Evolutionary conservation across 495 filamentous ascomycete species (phyloP).

Genomic region (Cercophora samala): DNA sequence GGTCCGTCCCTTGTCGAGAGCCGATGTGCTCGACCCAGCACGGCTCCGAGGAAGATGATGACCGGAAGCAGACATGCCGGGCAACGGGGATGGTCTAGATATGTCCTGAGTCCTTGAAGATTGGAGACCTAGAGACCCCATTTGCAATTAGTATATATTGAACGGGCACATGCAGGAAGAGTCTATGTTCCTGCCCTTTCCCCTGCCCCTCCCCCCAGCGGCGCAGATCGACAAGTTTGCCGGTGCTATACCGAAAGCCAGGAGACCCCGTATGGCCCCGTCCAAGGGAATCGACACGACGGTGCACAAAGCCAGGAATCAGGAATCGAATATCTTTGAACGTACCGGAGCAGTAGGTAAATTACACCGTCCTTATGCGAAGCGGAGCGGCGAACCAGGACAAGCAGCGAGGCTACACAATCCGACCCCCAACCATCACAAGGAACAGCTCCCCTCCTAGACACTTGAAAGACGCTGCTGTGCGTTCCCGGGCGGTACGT

Average conservation of each 20-base stretch:
- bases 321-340: conserved; percentile 14
- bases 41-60: conserved; percentile 53
- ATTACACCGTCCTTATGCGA: conserved; percentile 25
- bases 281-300: neutral
- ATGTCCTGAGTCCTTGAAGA: conserved; percentile 22
- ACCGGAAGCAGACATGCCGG: conserved; percentile 44
- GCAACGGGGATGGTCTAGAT: conserved; percentile 30
- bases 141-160: conserved; percentile 16
- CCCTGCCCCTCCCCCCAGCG: neutral
- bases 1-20: conserved; percentile 39
- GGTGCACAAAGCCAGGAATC: conserved; percentile 15
- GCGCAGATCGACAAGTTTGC: neutral
- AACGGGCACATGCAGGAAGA: conserved; percentile 19
- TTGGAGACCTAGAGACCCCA: conserved; percentile 22
- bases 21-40: conserved; percentile 56
- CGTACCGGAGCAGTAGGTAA: conserved; percentile 33
- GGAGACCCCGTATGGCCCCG: neutral
- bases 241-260: conserved; percentile 1
- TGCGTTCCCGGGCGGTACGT: conserved; percentile 40
- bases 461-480: conserved; percentile 31
- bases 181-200: neutral
- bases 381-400: conserved; percentile 38
- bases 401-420: conserved; percentile 45
- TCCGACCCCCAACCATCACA: conserved; percentile 48
- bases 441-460: conserved; percentile 32